These are phyloP conservation scores for Saturnispora zaruensis DNA, from an alignment of 805 yeast genomes.

Conservation along the genomic window DNA sequence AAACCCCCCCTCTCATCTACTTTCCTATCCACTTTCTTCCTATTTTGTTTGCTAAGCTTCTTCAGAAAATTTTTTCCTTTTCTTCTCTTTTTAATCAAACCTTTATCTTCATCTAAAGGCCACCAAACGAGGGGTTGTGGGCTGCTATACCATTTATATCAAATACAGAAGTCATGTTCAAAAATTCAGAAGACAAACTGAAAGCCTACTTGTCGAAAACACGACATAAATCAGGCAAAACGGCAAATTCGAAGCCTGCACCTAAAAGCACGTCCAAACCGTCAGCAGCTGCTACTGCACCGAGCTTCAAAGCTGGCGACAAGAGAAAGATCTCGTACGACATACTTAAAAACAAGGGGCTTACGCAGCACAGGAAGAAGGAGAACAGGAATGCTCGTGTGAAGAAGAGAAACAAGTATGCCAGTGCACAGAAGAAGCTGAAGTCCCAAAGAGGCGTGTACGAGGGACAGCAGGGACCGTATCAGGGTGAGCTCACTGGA, in stretches of 20 bases:
- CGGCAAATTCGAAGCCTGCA: background rate
- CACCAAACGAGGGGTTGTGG: background rate
- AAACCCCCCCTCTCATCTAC: too few species aligned
- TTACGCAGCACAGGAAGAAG: constrained; percentile 87
- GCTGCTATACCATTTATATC: background rate
- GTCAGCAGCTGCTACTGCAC: background rate
- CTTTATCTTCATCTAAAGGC: background rate
- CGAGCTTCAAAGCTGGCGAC: constrained; percentile 54
- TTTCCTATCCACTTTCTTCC: too few species aligned
- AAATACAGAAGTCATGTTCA: constrained; percentile 1
- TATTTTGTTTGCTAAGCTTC: background rate
- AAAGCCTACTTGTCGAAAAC: constrained; percentile 5
- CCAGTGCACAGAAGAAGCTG: constrained; percentile 87
- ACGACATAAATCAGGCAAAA: background rate
- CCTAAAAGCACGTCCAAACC: background rate
- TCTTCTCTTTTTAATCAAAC: background rate
- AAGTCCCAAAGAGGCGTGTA: constrained; percentile 87
- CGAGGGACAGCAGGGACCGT: constrained; percentile 64
- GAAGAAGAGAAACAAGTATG: constrained; percentile 96
- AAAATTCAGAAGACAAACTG: constrained; percentile 4
- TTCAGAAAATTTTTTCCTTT: background rate
- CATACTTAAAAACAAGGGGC: constrained; percentile 92
- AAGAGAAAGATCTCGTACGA: constrained; percentile 94
- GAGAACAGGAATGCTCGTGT: constrained; percentile 94
- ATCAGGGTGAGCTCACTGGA: constrained; percentile 94